These are phyloP conservation scores for Fragilaria crotonensis DNA, from an alignment of 108 stramenopile genomes.

Conservation along the genomic window DNA sequence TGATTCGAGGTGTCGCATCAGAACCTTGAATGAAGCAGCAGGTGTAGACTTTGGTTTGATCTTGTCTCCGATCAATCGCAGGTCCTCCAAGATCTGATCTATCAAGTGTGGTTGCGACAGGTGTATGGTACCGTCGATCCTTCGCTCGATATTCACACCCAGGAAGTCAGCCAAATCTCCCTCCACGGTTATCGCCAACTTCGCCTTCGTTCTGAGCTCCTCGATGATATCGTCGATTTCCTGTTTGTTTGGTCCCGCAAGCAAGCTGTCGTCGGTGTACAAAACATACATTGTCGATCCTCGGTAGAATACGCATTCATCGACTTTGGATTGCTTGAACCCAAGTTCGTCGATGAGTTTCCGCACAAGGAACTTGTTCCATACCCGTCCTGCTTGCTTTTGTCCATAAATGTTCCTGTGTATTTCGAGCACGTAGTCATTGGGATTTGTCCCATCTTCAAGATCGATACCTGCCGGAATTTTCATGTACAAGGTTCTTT, in stretches of 20 bases:
- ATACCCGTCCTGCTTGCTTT: slow-evolving; percentile 13
- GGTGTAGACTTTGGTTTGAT: not conserved
- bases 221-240: not conserved
- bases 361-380: not conserved
- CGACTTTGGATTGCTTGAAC: slow-evolving; percentile 17
- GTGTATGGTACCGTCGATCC: slow-evolving; percentile 4
- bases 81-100: not conserved
- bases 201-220: not conserved
- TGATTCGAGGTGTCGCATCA: not conserved
- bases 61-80: not conserved
- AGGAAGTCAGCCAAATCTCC: slow-evolving; percentile 24
- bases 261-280: slow-evolving; percentile 31
- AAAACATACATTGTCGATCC: slow-evolving; percentile 15
- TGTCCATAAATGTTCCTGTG: slow-evolving; percentile 16
- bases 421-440: slow-evolving; percentile 15
- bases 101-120: slow-evolving; percentile 25
- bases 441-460: too few species aligned
- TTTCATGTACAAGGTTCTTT: slow-evolving; percentile 30
- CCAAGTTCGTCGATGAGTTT: slow-evolving; percentile 8
- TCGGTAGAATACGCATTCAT: slow-evolving; percentile 36
- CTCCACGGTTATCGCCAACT: slow-evolving; percentile 5
- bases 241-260: not conserved
- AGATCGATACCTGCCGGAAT: too few species aligned
- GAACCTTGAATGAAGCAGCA: not conserved
- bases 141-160: slow-evolving; percentile 12